Evolutionary conservation across 2,329 filamentous ascomycete species (phyloP).

Genomic region (Calonectria fujianensis): DNA sequence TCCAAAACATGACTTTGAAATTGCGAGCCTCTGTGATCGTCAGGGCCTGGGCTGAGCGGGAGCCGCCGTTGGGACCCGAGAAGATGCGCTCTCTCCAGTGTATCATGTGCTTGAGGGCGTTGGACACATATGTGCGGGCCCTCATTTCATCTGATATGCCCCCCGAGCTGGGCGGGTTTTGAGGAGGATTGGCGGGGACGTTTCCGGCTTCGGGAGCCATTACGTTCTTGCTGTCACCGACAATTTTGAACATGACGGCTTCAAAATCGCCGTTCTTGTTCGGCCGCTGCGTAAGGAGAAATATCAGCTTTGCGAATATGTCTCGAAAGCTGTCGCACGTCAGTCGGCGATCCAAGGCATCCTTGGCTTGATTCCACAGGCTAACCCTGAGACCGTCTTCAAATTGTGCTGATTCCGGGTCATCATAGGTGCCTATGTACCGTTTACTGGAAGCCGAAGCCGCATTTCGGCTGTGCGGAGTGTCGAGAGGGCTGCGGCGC

Average conservation of each 20-base stretch:
- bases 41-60: not conserved
- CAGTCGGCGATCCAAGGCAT: constrained; percentile 5
- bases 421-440: no score
- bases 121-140: not conserved
- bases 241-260: no score
- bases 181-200: not conserved
- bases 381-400: not conserved
- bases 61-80: not conserved
- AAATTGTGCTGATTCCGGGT: not conserved
- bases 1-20: constrained; percentile 8
- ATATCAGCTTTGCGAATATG: constrained; percentile 2
- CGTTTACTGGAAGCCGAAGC: not conserved
- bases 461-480: not conserved
- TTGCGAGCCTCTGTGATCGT: not conserved
- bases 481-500: not conserved
- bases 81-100: not conserved
- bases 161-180: not conserved
- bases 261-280: not conserved
- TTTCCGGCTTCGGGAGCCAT: no score
- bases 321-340: not conserved
- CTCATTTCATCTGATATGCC: not conserved
- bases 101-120: not conserved
- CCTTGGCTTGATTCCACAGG: not conserved
- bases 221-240: not conserved
- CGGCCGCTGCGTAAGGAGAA: not conserved